Conservation (phyloP, 139 green algal species). For the Spirogloea muscicola region DNA sequence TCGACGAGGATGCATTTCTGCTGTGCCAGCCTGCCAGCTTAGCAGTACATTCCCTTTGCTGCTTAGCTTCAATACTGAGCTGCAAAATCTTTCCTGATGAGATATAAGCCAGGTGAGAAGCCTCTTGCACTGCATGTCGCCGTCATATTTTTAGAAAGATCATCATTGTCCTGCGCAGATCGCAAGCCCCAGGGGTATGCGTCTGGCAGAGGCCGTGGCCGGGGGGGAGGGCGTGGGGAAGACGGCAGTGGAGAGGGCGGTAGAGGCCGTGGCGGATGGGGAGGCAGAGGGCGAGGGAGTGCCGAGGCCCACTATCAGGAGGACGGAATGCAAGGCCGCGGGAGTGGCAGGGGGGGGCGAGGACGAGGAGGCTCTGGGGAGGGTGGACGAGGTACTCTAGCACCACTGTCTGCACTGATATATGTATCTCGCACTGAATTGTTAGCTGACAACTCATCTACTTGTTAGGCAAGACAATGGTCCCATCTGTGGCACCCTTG, state of each 20-base stretch:
- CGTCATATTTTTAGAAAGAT: neutral
- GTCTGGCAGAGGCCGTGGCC: too few relatives aligned
- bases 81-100: neutral
- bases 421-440: too few relatives aligned
- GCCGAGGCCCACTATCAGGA: too few relatives aligned
- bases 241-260: neutral
- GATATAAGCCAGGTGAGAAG: neutral
- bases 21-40: neutral
- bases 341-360: neutral
- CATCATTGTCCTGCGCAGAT: too few relatives aligned
- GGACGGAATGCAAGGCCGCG: too few relatives aligned
- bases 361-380: constrained; percentile 1
- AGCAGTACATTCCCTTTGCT: neutral
- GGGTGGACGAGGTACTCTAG: neutral
- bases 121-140: neutral
- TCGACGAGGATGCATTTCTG: too few relatives aligned
- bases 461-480: too few relatives aligned
- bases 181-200: too few relatives aligned
- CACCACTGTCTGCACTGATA: too few relatives aligned
- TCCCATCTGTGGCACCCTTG: too few relatives aligned
- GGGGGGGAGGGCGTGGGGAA: neutral
- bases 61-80: neutral
- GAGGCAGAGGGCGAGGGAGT: neutral
- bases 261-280: neutral
- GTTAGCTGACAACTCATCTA: too few relatives aligned